Percentiles rank a stretch among this genome's conserved stretches.
Evolutionary conservation across 2,329 filamentous ascomycete species (phyloP).

Genomic region (Cladophialophora chaetospira): DNA sequence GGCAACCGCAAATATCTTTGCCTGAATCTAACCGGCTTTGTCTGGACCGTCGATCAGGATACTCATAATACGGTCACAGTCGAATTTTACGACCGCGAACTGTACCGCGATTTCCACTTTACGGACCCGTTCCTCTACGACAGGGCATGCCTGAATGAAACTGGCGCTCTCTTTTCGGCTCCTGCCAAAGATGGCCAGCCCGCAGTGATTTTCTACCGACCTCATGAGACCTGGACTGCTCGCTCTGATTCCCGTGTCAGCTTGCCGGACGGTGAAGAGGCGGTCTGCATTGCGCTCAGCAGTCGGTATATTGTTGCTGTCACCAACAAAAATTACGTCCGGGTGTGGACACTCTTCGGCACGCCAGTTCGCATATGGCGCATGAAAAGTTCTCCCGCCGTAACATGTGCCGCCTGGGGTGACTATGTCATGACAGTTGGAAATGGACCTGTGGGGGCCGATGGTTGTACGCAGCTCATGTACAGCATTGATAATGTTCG

Average conservation of each 20-base stretch:
- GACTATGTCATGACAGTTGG: constrained; percentile 97
- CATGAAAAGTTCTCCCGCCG: constrained; percentile 84
- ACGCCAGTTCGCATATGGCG: constrained; percentile 86
- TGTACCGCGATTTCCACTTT: constrained; percentile 93
- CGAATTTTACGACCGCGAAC: constrained; percentile 94
- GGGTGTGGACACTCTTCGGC: constrained; percentile 90
- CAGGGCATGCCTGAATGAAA: constrained; percentile 80
- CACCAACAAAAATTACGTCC: constrained; percentile 83
- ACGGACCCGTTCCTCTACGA: constrained; percentile 95
- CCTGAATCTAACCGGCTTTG: constrained; percentile 88
- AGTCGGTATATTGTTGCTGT: constrained; percentile 88
- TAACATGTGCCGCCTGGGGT: constrained; percentile 90
- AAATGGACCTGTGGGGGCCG: constrained; percentile 80
- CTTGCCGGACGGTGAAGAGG: constrained; percentile 81
- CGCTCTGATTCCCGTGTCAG: constrained; percentile 86
- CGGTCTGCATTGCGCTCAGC: constrained; percentile 86
- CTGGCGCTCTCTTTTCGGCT: constrained; percentile 25
- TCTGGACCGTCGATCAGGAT: constrained; percentile 97
- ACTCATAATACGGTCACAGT: constrained; percentile 91
- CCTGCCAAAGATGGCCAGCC: constrained; percentile 59
- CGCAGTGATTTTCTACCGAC: constrained; percentile 90
- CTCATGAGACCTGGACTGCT: constrained; percentile 94
- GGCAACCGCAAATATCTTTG: constrained; percentile 92
- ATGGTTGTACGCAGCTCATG: constrained; percentile 74
- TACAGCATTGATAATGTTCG: constrained; percentile 97